Conservation (phyloP, 2,329 filamentous ascomycete genomes). For the Triangularia verruculosa region DNA sequence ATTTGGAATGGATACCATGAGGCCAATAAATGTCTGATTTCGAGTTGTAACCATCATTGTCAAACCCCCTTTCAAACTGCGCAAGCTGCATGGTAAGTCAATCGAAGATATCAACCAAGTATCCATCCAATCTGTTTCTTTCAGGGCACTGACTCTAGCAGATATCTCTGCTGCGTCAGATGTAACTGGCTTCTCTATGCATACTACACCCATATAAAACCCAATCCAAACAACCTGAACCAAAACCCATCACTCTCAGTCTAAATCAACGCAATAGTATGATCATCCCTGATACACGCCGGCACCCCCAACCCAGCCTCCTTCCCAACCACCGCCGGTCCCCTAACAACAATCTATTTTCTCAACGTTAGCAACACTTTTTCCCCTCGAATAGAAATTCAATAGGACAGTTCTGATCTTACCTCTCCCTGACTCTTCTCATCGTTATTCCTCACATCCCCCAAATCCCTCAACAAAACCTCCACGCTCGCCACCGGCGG, state of each 20-base stretch:
- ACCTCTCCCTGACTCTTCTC: slow-evolving; percentile 62
- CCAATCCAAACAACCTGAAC: not conserved
- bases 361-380: slow-evolving; percentile 19
- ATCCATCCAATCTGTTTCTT: too few relatives aligned
- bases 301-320: slow-evolving; percentile 62
- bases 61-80: not conserved
- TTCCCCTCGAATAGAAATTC: too few relatives aligned
- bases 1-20: not conserved
- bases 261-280: slow-evolving; percentile 62
- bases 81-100: too few relatives aligned
- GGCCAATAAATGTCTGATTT: not conserved
- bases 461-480: slow-evolving; percentile 66
- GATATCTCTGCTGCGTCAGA: too few relatives aligned
- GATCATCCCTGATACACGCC: slow-evolving; percentile 67
- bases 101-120: too few relatives aligned
- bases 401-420: too few relatives aligned
- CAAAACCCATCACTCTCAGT: not conserved
- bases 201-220: not conserved
- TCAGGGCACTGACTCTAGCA: too few relatives aligned
- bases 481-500: slow-evolving; percentile 77
- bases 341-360: slow-evolving; percentile 63
- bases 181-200: not conserved
- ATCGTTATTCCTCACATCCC: slow-evolving; percentile 60
- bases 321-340: slow-evolving; percentile 69
- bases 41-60: not conserved